Conservation (phyloP, 225 moss, liverwort and hornwort species). For the Marchantia paleacea region DNA sequence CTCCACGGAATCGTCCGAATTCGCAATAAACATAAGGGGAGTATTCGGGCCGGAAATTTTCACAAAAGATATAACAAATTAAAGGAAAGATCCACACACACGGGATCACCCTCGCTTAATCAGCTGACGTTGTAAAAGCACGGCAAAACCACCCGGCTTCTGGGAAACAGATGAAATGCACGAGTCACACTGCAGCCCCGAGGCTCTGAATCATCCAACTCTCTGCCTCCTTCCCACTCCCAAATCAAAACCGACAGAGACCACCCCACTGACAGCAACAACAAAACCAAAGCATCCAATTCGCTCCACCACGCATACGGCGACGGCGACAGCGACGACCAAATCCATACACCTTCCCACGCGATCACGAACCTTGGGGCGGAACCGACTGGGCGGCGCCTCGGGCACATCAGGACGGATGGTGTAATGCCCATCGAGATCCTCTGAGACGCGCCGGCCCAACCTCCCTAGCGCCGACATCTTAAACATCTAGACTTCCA, state of each 20-base stretch:
- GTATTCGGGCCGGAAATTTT: background rate
- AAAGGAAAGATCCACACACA: background rate
- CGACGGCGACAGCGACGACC: background rate
- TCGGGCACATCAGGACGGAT: constrained; percentile 77
- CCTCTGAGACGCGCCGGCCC: constrained; percentile 45
- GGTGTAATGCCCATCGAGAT: constrained; percentile 65
- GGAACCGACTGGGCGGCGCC: constrained; percentile 74
- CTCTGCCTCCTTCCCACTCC: background rate
- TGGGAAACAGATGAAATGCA: background rate
- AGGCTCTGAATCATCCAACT: background rate
- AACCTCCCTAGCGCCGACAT: constrained; percentile 41
- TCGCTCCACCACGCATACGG: background rate
- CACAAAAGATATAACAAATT: background rate
- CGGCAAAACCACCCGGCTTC: background rate
- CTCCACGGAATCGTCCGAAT: background rate
- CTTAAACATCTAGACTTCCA: constrained; percentile 17
- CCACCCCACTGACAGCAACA: background rate
- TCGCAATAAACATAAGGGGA: background rate
- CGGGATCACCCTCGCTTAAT: background rate
- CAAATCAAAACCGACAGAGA: background rate
- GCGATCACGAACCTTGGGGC: constrained; percentile 58
- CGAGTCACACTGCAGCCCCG: background rate
- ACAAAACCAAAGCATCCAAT: background rate
- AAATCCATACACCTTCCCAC: background rate
- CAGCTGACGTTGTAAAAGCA: background rate